Conservation (phyloP, 345 rosid genomes). For the Arabis alpina region DNA sequence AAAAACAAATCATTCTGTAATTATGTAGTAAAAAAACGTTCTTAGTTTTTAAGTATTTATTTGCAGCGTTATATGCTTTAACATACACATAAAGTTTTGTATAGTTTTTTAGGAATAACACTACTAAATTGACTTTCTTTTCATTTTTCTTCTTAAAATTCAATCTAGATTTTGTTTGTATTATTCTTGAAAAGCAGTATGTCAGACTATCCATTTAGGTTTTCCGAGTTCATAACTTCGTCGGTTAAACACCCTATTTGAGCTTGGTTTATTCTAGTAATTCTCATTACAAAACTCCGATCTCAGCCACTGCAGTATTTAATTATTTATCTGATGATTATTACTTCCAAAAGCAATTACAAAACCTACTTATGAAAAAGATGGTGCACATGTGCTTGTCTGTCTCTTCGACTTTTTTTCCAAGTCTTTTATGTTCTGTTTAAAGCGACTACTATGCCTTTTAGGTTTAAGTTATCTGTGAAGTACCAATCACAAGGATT, state of each 20-base stretch:
- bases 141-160: too few species aligned
- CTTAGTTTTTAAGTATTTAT: too few species aligned
- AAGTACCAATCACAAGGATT: constrained; percentile 41
- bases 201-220: too few species aligned
- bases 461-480: constrained; percentile 31
- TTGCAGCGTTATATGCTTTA: too few species aligned
- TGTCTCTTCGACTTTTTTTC: constrained; percentile 19
- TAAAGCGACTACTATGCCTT: constrained; percentile 29
- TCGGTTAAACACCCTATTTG: not conserved
- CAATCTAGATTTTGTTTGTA: too few species aligned
- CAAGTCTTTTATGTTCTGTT: constrained; percentile 7
- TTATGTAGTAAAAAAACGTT: too few species aligned
- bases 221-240: too few species aligned
- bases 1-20: too few species aligned
- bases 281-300: not conserved
- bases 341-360: not conserved
- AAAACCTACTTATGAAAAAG: not conserved
- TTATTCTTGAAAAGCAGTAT: too few species aligned
- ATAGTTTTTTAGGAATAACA: too few species aligned
- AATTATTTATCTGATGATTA: constrained; percentile 13
- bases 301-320: constrained; percentile 1
- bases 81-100: too few species aligned
- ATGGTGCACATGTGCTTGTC: constrained; percentile 39
- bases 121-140: too few species aligned
- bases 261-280: not conserved